Base-by-base conservation (phyloP, 2,329 filamentous ascomycete species). In the Dryadomyces quercus-mongolicae region DNA sequence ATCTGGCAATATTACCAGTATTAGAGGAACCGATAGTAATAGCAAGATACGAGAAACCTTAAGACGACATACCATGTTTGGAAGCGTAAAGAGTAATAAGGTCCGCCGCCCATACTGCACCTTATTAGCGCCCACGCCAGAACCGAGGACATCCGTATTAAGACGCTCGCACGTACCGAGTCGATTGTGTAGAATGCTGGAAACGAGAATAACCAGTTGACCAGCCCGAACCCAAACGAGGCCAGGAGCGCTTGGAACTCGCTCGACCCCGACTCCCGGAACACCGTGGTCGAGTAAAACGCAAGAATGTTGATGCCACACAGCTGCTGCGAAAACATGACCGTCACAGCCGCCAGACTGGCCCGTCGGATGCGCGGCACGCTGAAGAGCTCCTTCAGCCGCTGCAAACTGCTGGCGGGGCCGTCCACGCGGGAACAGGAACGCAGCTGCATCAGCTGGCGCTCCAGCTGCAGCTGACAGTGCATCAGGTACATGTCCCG, bases 251-350 rank as follows among this genome's bases (percentile, higher is more conserved):
- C 81, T 38, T 76, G 68, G 49, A 76, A 76, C 1, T 73, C 66
- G 45, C 56, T 66, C 40, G 80, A 78, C 5, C 82, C 82, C 2
- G 83, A 77, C 1, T 83, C 65, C 36, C 66, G 61, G 61, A 83
- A 83, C 16, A 83, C 72, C 5, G 81, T 83, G 0, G 81, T 82
- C 0, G 80, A 85, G 67, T 90, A 89, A 66, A 89, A 89, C 1
- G 85, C 82, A 54, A 89, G 85, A 55, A 88, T 85, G 64, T 88
- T 87, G 66, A 86, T 66, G 42, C 66, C 78, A 61, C 82, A 85
- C 77, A 86, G 82, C 66, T 86, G 82, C 66, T 86, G 84, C 0
- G 81, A 82, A 61, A 86, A 82, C 88, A 94, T 94, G 60, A 92
- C 86, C 1, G 82, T 81, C 59, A 83, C 86, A 1, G 87, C 85